Conservation (phyloP, 208 protist genomes). For the Naegleria gruberi region DNA sequence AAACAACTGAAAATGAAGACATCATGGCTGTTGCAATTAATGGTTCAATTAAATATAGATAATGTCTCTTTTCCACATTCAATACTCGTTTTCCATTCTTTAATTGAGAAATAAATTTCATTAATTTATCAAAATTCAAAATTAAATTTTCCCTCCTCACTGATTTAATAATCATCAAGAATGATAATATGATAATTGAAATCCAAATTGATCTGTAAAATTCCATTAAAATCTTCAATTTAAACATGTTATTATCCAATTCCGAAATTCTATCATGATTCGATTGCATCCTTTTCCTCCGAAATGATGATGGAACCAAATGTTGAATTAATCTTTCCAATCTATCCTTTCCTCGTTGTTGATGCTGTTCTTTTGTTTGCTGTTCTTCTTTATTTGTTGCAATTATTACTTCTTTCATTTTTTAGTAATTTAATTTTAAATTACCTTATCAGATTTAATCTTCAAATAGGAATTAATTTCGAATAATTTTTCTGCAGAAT, state of each 20-base stretch:
- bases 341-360: too few relatives aligned
- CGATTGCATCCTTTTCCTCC: too few relatives aligned
- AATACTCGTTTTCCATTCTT: neutral
- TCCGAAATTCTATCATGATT: too few relatives aligned
- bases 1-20: neutral
- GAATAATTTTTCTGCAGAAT: too few relatives aligned
- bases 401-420: too few relatives aligned
- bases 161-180: neutral
- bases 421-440: too few relatives aligned
- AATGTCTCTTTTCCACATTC: neutral
- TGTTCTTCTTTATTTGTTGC: too few relatives aligned
- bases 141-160: neutral
- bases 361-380: too few relatives aligned
- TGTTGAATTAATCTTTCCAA: too few relatives aligned
- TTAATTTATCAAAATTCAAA: neutral
- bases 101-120: neutral
- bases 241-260: neutral
- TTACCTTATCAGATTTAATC: too few relatives aligned
- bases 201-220: neutral
- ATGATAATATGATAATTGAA: neutral
- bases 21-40: neutral
- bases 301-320: too few relatives aligned
- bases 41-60: neutral
- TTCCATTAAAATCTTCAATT: neutral
- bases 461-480: too few relatives aligned